Evolutionary conservation across 2,329 filamentous ascomycete genomes (phyloP), one percentile per base, ranked within the genome.

Genomic region (Cryphonectria carpinicola): DNA sequence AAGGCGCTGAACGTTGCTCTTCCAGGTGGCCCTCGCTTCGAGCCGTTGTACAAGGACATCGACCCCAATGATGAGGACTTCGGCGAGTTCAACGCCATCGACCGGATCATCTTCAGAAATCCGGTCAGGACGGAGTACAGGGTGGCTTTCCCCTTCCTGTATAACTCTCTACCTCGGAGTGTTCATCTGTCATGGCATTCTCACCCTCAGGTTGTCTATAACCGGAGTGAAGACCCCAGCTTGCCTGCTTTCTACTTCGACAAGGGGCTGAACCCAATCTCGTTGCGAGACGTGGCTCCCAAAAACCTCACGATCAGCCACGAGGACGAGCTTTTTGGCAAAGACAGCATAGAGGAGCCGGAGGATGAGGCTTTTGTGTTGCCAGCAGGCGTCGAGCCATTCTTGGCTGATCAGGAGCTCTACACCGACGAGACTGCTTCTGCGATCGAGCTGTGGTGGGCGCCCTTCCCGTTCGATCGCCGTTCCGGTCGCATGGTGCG

Each of bases 11-110:
- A 99, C 76, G 95, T 99, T 67, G 95, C 97, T 13, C 93, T 99
- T 68, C 96, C 96, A n/a, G 96, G 96, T 79, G 97, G 96, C 13
- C 96, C 96, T 72, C 91, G 96, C 41, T 99, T 99, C 74, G 96
- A 99, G 81, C 96, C 96, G 35, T 81, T 99, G 28, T 99, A 98
- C 86, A 99, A 99, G 82, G 96, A 99, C 77, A 95, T 99, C 72
- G 95, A 99, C 80, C 96, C 96, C 1, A 99, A 99, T 76, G 95
- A 98, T 76, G 96, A 99, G 81, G 96, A 99, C 79, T 99, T 99
- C 82, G 96, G 96, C 81, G 96, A 99, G 81, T 99, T 99, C 86
- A 99, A 99, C 78, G 96, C 96, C 46, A 99, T 99, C 76, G 96
- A 99, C 78, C 93, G 97, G 76, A 99, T 99, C 82, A 99, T 99